Evolutionary conservation across 345 rosid species (phyloP).

Genomic region (Leavenworthia alabamica): DNA sequence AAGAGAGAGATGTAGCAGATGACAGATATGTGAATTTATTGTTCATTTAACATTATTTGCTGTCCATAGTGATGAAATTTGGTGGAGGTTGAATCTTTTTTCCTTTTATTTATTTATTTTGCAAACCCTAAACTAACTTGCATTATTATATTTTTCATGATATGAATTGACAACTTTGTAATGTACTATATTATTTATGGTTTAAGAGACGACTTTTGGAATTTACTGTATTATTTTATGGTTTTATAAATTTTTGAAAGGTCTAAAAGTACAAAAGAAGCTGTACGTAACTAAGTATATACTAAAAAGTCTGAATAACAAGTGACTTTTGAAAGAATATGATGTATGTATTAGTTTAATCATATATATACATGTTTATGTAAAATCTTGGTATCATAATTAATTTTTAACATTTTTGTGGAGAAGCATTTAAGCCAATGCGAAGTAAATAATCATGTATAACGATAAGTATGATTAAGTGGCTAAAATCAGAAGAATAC

Average conservation of each 20-base stretch:
- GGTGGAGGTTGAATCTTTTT: constrained; percentile 31
- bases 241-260: neutral
- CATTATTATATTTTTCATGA: neutral
- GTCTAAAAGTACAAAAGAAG: neutral
- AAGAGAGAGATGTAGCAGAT: constrained; percentile 14
- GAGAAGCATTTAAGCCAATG: neutral
- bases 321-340: no score
- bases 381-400: neutral
- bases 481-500: no score
- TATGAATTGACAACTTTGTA: neutral
- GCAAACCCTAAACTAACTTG: constrained; percentile 16
- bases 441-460: neutral
- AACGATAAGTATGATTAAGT: neutral
- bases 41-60: constrained; percentile 30
- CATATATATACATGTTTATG: no score
- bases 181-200: neutral
- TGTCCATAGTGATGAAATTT: constrained; percentile 27
- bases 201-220: neutral
- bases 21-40: constrained; percentile 30
- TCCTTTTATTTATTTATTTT: no score
- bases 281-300: neutral
- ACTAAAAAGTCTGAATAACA: no score
- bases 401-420: no score
- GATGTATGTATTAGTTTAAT: no score
- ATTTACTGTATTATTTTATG: constrained; percentile 2